Conservation (phyloP, 352 stramenopile species). For the Pythium aristosporum region DNA sequence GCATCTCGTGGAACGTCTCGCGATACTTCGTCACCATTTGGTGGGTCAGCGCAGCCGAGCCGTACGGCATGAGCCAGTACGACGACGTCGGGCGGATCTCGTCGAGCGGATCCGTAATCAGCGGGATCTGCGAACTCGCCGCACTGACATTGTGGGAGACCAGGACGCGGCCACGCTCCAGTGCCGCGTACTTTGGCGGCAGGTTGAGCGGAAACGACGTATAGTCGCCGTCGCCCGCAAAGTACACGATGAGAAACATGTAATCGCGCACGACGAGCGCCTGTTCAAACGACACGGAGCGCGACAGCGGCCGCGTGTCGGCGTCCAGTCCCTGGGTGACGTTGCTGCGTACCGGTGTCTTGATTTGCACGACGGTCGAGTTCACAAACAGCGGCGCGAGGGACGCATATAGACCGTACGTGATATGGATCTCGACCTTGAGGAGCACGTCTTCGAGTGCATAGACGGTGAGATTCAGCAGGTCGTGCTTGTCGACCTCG, state of each 20-base stretch:
- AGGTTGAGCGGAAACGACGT: constrained; percentile 92
- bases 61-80: constrained; percentile 77
- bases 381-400: constrained; percentile 91
- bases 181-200: constrained; percentile 91
- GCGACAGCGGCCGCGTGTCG: constrained; percentile 72
- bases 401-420: constrained; percentile 91
- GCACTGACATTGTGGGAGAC: constrained; percentile 92
- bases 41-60: constrained; percentile 72
- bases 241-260: constrained; percentile 90
- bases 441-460: constrained; percentile 95
- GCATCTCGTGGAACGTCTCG: constrained; percentile 94
- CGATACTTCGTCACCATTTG: constrained; percentile 92
- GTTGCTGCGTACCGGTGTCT: constrained; percentile 67
- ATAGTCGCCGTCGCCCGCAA: constrained; percentile 50
- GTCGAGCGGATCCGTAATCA: constrained; percentile 73
- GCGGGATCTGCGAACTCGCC: constrained; percentile 57
- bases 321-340: constrained; percentile 63
- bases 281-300: constrained; percentile 84
- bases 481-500: constrained; percentile 91
- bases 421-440: constrained; percentile 95
- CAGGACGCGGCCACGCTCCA: constrained; percentile 92
- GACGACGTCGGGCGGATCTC: constrained; percentile 49
- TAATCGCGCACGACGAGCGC: constrained; percentile 80
- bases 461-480: constrained; percentile 93
- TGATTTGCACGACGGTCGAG: constrained; percentile 84